A percentile compares a stretch with the other conserved stretches of the same genome.
Conservation (phyloP, 2,329 filamentous ascomycete species). For the Penicillium olsonii region DNA sequence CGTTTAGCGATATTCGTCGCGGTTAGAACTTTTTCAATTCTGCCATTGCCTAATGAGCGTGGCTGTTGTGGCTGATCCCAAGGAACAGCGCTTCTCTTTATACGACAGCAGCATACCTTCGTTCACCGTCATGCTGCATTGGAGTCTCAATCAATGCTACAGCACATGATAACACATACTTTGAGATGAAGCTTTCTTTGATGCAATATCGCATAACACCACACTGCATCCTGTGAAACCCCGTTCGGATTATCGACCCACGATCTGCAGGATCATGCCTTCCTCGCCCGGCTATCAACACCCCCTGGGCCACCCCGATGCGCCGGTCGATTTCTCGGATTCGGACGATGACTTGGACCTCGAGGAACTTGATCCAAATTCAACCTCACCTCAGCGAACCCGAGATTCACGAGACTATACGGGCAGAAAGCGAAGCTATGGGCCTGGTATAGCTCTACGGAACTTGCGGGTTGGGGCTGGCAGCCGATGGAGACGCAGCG, state of each 20-base stretch:
- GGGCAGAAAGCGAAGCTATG: conserved; percentile 30
- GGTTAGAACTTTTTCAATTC: background rate
- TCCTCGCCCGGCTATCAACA: conserved; percentile 40
- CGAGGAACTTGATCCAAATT: conserved; percentile 48
- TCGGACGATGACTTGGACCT: conserved; percentile 50
- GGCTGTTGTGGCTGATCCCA: background rate
- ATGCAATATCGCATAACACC: conserved; percentile 10
- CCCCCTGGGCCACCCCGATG: conserved; percentile 33
- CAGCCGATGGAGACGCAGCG: conserved; percentile 43
- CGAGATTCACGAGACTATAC: conserved; percentile 32
- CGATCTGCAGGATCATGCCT: conserved; percentile 31
- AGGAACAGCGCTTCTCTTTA: background rate
- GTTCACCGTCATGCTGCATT: conserved; percentile 17
- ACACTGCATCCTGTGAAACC: conserved; percentile 20
- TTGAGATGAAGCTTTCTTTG: conserved; percentile 21
- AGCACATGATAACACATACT: conserved; percentile 11
- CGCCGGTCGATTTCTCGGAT: conserved; percentile 34
- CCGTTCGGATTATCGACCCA: conserved; percentile 4
- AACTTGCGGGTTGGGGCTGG: conserved; percentile 55
- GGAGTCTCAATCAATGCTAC: conserved; percentile 12
- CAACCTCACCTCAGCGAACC: conserved; percentile 23
- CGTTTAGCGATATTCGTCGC: background rate
- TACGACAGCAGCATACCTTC: background rate
- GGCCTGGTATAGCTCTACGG: conserved; percentile 45
- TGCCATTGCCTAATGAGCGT: background rate